phyloP scores from a whole-genome alignment of 768 basidiomycete genomes.

The Suillus subaureus region DNA sequence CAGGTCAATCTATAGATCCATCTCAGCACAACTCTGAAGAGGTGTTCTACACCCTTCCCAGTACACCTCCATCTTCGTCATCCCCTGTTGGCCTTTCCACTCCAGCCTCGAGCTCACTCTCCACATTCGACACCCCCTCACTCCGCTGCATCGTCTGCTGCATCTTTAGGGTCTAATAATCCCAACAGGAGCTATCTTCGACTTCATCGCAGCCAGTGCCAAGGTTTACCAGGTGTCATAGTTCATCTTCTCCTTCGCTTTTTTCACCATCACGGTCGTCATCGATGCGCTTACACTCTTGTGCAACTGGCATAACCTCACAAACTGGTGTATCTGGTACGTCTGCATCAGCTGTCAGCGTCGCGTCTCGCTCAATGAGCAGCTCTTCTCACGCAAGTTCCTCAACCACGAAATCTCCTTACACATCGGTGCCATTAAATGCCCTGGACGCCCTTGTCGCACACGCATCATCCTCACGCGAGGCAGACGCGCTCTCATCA shows the following conservation, averaged over 20 bases:
- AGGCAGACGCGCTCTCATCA: slow-evolving; percentile 35
- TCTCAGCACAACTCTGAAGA: slow-evolving; percentile 37
- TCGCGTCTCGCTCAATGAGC: too few species aligned
- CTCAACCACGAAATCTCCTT: too few species aligned
- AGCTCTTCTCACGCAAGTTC: background rate
- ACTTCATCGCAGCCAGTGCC: slow-evolving; percentile 19
- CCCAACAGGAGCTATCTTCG: slow-evolving; percentile 22
- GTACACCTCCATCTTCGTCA: slow-evolving; percentile 46
- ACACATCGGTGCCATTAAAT: slow-evolving; percentile 25
- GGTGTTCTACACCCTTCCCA: slow-evolving; percentile 63
- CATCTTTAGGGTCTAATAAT: too few species aligned
- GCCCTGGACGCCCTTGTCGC: slow-evolving; percentile 35
- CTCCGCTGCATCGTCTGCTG: too few species aligned
- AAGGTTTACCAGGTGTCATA: slow-evolving; percentile 31
- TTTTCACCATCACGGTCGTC: slow-evolving; percentile 10
- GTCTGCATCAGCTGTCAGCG: too few species aligned
- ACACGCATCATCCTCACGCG: slow-evolving; percentile 29
- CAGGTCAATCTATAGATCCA: background rate
- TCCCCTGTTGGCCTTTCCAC: slow-evolving; percentile 34
- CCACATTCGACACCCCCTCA: too few species aligned
- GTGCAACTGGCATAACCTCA: too few species aligned
- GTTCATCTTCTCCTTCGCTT: slow-evolving; percentile 30
- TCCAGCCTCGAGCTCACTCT: too few species aligned
- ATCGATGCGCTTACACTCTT: slow-evolving; percentile 1
- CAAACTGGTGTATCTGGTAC: too few species aligned